These are phyloP conservation scores for Neostapfia colusana DNA, from an alignment of 176 grass and related monocot genomes.

Conservation along the genomic window DNA sequence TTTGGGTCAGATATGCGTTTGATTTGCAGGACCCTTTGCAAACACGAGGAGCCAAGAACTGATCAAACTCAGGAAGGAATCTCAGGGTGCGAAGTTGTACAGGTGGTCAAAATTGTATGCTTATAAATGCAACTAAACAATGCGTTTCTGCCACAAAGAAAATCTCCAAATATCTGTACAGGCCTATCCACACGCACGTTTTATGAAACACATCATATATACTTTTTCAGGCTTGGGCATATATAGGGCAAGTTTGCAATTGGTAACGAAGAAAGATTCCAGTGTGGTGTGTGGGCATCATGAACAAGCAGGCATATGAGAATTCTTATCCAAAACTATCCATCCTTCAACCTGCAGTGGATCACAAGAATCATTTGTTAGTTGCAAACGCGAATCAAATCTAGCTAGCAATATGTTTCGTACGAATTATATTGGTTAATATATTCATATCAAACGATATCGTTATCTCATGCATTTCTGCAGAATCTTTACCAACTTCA, in stretches of 20 bases:
- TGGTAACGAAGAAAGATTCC: neutral
- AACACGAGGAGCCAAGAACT: slow-evolving; percentile 42
- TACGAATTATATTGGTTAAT: neutral
- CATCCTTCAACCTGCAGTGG: neutral
- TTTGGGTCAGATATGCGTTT: slow-evolving; percentile 28
- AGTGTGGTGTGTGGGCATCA: neutral
- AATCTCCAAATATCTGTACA: no score
- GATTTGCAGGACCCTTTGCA: slow-evolving; percentile 10
- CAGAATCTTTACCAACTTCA: slow-evolving; percentile 18
- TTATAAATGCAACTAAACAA: no score
- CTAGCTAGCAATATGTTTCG: slow-evolving; percentile 1
- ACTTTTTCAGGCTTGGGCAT: slow-evolving; percentile 8
- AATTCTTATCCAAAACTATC: neutral
- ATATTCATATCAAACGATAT: slow-evolving; percentile 13
- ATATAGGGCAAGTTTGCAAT: neutral
- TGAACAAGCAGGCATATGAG: neutral
- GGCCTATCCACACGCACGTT: no score
- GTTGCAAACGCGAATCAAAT: slow-evolving; percentile 15
- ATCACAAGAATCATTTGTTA: neutral
- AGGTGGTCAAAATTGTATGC: no score
- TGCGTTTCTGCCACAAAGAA: no score
- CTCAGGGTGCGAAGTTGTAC: slow-evolving; percentile 27
- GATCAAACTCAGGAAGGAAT: slow-evolving; percentile 25
- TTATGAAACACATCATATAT: no score
- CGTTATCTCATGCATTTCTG: neutral